A percentile compares a stretch with the other conserved stretches of the same genome.
phyloP scores from a whole-genome alignment of 192 early-diverging fungal species.

The Backusella mclennaniae region DNA sequence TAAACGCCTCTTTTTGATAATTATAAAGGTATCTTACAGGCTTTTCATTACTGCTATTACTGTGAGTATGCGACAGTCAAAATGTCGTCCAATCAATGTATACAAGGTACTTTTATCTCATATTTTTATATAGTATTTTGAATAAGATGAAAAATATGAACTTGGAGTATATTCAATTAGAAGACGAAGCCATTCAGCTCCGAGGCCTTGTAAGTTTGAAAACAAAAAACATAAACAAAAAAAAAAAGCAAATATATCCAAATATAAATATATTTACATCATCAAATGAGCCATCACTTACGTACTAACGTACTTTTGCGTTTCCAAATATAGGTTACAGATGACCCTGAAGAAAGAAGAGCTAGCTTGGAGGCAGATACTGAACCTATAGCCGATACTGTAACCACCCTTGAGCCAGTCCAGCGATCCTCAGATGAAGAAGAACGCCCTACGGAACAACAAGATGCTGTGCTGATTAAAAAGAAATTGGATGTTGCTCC shows the following conservation, averaged over 20 bases:
- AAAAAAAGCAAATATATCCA: not conserved
- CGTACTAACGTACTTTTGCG: not conserved
- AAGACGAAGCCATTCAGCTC: constrained; percentile 34
- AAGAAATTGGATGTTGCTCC: not conserved
- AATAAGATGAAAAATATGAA: constrained; percentile 49
- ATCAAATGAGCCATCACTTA: not conserved
- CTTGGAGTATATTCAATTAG: constrained; percentile 41
- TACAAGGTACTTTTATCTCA: not conserved
- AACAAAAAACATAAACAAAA: not conserved
- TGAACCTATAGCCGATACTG: not conserved
- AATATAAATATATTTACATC: not conserved
- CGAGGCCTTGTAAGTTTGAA: constrained; percentile 13
- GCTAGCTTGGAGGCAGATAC: not conserved
- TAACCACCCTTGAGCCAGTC: constrained; percentile 7
- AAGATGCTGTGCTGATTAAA: not conserved
- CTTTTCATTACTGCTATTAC: constrained; percentile 51
- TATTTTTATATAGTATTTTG: constrained; percentile 34
- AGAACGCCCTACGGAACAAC: not conserved
- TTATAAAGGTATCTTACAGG: constrained; percentile 54
- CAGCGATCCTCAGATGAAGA: not conserved
- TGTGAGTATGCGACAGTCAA: constrained; percentile 28
- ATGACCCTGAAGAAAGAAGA: not conserved
- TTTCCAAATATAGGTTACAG: constrained; percentile 1
- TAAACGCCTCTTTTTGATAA: not conserved
- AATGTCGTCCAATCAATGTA: not conserved